Conservation (phyloP, 2,329 filamentous ascomycete genomes). For the Phialophora chinensis region DNA sequence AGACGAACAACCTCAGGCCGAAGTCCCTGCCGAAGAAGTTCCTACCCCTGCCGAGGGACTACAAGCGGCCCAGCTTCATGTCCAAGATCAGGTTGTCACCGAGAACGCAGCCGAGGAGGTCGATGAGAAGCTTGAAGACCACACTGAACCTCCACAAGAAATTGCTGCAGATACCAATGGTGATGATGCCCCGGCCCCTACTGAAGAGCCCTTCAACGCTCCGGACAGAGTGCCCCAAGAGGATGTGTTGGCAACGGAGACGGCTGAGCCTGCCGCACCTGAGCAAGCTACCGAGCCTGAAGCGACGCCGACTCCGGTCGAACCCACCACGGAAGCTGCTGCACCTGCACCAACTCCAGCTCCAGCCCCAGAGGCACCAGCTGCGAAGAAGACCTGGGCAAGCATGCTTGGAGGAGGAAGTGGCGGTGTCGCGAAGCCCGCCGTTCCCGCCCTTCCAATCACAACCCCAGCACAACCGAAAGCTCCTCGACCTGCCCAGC, state of each 20-base stretch:
- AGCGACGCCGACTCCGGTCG: conserved; percentile 54
- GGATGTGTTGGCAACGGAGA: conserved; percentile 23
- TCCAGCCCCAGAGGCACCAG: conserved; percentile 56
- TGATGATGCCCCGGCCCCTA: conserved; percentile 47
- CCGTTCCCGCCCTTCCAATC: conserved; percentile 46
- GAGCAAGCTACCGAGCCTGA: conserved; percentile 26
- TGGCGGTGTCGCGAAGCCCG: conserved; percentile 46
- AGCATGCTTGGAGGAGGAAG: conserved; percentile 55
- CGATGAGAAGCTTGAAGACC: conserved; percentile 73
- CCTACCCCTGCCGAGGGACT: conserved; percentile 50
- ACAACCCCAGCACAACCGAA: conserved; percentile 46
- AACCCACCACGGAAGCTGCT: conserved; percentile 50
- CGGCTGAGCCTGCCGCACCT: conserved; percentile 63
- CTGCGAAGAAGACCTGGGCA: conserved; percentile 66
- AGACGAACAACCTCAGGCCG: conserved; percentile 45
- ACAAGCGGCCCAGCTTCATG: conserved; percentile 51
- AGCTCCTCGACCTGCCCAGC: conserved; percentile 43
- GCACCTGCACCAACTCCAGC: conserved; percentile 45
- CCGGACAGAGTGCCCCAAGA: conserved; percentile 29
- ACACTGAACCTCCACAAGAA: conserved; percentile 41
- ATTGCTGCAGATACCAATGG: conserved; percentile 53
- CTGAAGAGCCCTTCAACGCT: conserved; percentile 47
- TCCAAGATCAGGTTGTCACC: conserved; percentile 42
- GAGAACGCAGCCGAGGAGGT: conserved; percentile 61
- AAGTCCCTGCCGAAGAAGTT: conserved; percentile 42